Evolutionary conservation across 139 green algal species (phyloP), one percentile per base, ranked within the genome.

Genomic region (Chlamydomonas schloesseri): DNA sequence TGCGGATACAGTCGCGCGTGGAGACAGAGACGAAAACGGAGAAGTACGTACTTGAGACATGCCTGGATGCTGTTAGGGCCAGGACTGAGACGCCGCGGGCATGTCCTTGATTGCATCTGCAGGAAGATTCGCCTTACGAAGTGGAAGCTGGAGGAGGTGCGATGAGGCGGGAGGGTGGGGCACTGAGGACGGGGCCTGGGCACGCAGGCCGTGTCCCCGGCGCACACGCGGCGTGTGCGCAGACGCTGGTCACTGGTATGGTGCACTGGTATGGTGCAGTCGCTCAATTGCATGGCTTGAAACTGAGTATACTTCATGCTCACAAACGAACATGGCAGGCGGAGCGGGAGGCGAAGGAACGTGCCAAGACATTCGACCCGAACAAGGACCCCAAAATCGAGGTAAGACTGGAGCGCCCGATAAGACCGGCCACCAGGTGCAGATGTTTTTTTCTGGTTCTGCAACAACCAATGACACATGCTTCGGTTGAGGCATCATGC

Each of bases 361-460:
- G 73, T 0, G 55, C 91, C 0, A 91, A 92, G 55, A 74, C 76
- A 0, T 98, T 89, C 84, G 93, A 97, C 74, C 94, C 96, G 0
- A 89, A 86, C 64, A 95, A 97, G 81, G 94, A 98, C 84, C 82
- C 90, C 17, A 94, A 96, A 50, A 89, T 95, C 11, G 91, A 96
- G 91, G 94, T 96, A 80, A 47, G 88, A n/a, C n/a, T n/a, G n/a
- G n/a, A n/a, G n/a, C n/a, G n/a, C n/a, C n/a, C n/a, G n/a, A n/a
- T n/a, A n/a, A n/a, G n/a, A n/a, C n/a, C n/a, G n/a, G n/a, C n/a
- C n/a, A n/a, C n/a, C n/a, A n/a, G n/a, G n/a, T n/a, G n/a, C n/a
- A n/a, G n/a, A n/a, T n/a, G n/a, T n/a, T n/a, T n/a, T n/a, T n/a
- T n/a, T n/a, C n/a, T n/a, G n/a, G n/a, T n/a, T n/a, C n/a, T n/a